Conservation (phyloP, 2,329 filamentous ascomycete genomes). For the Aspergillus transmontanensis region DNA sequence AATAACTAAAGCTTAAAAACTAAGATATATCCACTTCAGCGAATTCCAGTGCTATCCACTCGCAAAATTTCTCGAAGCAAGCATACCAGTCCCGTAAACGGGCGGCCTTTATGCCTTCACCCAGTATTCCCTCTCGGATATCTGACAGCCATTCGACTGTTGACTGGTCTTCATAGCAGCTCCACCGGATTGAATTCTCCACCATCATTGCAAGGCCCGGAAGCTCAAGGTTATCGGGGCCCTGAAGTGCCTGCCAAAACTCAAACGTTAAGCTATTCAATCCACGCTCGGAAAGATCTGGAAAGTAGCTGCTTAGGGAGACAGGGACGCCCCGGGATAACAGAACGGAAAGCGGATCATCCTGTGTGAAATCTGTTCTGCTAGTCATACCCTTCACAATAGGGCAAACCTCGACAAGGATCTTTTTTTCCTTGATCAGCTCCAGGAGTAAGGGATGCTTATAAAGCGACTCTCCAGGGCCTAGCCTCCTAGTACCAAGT, state of each 20-base stretch:
- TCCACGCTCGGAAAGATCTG: constrained; percentile 82
- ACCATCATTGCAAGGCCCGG: constrained; percentile 83
- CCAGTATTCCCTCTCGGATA: constrained; percentile 73
- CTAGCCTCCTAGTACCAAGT: constrained; percentile 83
- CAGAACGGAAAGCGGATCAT: constrained; percentile 80
- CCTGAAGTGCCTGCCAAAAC: constrained; percentile 91
- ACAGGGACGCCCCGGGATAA: constrained; percentile 83
- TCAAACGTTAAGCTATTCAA: constrained; percentile 83
- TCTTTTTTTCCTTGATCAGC: constrained; percentile 84
- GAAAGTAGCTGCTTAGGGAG: constrained; percentile 87
- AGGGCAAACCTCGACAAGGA: constrained; percentile 86
- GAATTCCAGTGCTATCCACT: constrained; percentile 85
- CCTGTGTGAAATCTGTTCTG: constrained; percentile 73
- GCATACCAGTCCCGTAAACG: constrained; percentile 76
- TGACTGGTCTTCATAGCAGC: constrained; percentile 79
- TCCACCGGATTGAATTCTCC: constrained; percentile 91
- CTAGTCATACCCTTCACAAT: constrained; percentile 88
- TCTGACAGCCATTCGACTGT: constrained; percentile 71
- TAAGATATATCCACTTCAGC: constrained; percentile 50
- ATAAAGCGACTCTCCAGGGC: constrained; percentile 84
- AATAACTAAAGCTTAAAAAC: too few species aligned
- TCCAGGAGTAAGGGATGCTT: constrained; percentile 89
- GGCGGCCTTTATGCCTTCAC: constrained; percentile 69
- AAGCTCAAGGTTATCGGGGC: constrained; percentile 87
- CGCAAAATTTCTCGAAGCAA: constrained; percentile 86